Conservation (phyloP, 805 yeast genomes). For the Kazachstania viticola region DNA sequence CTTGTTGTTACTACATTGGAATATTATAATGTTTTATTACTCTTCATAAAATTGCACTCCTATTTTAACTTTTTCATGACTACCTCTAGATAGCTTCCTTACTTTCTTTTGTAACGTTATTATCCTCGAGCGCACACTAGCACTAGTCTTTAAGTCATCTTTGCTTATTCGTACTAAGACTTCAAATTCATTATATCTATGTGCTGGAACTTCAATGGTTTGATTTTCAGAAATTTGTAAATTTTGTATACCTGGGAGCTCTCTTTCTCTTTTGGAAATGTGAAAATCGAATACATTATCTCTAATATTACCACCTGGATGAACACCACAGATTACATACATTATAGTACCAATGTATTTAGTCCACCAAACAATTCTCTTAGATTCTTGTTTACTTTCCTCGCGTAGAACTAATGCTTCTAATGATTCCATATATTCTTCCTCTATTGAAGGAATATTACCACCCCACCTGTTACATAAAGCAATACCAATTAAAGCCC, state of each 20-base stretch:
- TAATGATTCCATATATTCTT: slow-evolving; percentile 33
- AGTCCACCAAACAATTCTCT: slow-evolving; percentile 58
- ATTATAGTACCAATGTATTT: slow-evolving; percentile 59
- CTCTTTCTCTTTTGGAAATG: slow-evolving; percentile 21
- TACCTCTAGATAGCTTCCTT: slow-evolving; percentile 40
- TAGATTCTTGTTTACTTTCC: slow-evolving; percentile 32
- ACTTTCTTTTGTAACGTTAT: slow-evolving; percentile 48
- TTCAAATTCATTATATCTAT: slow-evolving; percentile 21
- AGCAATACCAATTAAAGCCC: slow-evolving; percentile 64
- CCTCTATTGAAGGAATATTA: slow-evolving; percentile 50
- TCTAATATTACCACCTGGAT: slow-evolving; percentile 69
- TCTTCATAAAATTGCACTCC: slow-evolving; percentile 34
- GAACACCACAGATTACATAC: slow-evolving; percentile 71
- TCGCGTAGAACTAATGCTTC: slow-evolving; percentile 39
- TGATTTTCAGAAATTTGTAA: slow-evolving; percentile 9
- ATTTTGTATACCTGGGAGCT: slow-evolving; percentile 11
- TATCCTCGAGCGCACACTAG: slow-evolving; percentile 47
- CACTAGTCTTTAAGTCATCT: slow-evolving; percentile 46
- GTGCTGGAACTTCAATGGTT: neutral
- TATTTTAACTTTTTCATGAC: slow-evolving; percentile 40
- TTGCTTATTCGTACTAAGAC: slow-evolving; percentile 35
- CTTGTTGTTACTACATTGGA: too few species aligned
- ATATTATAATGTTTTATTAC: neutral
- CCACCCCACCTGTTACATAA: slow-evolving; percentile 78
- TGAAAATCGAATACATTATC: slow-evolving; percentile 43